These are phyloP conservation scores for Metarhizium album DNA, from an alignment of 2,329 filamentous ascomycete species.

Conservation along the genomic window DNA sequence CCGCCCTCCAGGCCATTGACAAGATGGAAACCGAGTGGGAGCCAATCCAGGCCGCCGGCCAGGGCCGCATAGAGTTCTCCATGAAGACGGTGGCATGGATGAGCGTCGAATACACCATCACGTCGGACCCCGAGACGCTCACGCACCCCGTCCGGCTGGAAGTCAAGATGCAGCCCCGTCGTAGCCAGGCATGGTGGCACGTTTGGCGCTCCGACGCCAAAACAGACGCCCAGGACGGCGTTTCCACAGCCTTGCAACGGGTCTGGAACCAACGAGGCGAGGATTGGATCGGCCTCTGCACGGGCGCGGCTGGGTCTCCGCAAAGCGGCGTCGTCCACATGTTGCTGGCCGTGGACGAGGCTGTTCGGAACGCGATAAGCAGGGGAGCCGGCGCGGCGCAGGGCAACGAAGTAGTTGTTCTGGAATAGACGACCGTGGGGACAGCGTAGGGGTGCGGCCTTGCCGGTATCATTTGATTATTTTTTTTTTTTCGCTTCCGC, in stretches of 20 bases:
- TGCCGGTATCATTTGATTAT: too few relatives aligned
- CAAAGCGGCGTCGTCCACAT: conserved; percentile 33
- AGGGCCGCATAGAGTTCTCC: conserved; percentile 39
- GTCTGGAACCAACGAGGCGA: conserved; percentile 35
- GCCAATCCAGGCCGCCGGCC: conserved; percentile 27
- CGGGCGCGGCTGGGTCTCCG: conserved; percentile 33
- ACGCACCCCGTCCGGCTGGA: conserved; percentile 36
- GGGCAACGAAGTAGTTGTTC: conserved; percentile 7
- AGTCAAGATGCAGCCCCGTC: conserved; percentile 37
- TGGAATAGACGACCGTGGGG: conserved; percentile 6
- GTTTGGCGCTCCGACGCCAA: conserved; percentile 25
- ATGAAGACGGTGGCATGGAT: conserved; percentile 47
- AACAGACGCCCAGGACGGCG: conserved; percentile 17
- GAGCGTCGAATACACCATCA: conserved; percentile 41
- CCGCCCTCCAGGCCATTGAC: conserved; percentile 51
- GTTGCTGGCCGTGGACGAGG: conserved; percentile 36
- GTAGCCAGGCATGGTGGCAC: conserved; percentile 41
- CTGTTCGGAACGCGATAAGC: conserved; percentile 24
- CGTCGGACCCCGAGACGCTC: conserved; percentile 10
- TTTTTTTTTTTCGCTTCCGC: too few relatives aligned
- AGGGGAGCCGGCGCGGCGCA: background rate
- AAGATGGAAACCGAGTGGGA: conserved; percentile 47
- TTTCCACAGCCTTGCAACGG: conserved; percentile 29
- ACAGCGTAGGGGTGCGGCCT: background rate
- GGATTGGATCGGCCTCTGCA: conserved; percentile 37